Percentiles rank a stretch among this genome's conserved stretches.
Conservation (phyloP, 2,329 filamentous ascomycete genomes). For the Diaporthe citriasiana region DNA sequence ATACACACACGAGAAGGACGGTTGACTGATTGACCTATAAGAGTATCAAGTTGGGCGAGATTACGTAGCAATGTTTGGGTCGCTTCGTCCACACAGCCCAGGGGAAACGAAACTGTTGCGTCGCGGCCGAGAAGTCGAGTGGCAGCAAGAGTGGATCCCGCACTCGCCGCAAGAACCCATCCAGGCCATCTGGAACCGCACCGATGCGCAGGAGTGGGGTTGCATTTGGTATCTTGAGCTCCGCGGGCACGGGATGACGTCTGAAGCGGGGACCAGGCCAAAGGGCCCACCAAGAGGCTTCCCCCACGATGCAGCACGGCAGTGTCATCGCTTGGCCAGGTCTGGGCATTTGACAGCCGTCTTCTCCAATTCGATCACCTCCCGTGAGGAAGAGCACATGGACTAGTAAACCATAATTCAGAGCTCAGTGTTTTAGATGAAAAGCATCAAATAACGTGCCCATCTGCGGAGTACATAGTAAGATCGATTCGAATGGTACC, state of each 20-base stretch:
- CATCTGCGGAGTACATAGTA: background rate
- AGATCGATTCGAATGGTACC: background rate
- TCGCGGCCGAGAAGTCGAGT: background rate
- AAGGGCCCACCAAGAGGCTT: background rate
- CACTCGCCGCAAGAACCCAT: background rate
- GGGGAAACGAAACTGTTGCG: background rate
- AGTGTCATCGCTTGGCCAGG: slow-evolving; percentile 27
- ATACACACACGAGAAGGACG: too few species aligned
- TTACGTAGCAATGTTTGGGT: slow-evolving; percentile 9
- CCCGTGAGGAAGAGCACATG: background rate
- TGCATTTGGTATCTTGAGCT: background rate
- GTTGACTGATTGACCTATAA: background rate
- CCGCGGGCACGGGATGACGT: slow-evolving; percentile 26
- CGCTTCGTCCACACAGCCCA: background rate
- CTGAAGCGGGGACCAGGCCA: slow-evolving; percentile 16
- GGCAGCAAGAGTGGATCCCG: background rate
- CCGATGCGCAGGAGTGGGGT: slow-evolving; percentile 10
- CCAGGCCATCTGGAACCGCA: background rate
- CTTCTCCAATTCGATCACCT: background rate
- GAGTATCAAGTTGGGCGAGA: background rate
- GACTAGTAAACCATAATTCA: background rate
- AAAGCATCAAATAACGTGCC: background rate
- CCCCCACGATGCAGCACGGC: slow-evolving; percentile 28
- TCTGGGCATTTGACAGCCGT: slow-evolving; percentile 9
- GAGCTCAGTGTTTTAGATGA: background rate